Percentiles rank a stretch among this genome's conserved stretches.
Evolutionary conservation across 768 basidiomycete genomes (phyloP).

Genomic region (Leccinum fibrillosum): DNA sequence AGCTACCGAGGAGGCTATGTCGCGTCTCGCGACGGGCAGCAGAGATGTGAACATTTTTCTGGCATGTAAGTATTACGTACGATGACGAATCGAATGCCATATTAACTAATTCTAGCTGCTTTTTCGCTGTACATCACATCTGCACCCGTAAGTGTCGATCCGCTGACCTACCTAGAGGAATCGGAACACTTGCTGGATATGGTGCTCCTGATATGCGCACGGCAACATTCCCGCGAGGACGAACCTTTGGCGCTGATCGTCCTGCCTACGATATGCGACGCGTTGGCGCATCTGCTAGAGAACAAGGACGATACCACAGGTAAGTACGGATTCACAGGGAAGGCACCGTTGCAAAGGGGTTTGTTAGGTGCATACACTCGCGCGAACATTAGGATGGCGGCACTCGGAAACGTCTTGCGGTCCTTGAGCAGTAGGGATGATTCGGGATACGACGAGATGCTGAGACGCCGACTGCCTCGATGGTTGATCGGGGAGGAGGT

Average conservation of each 20-base stretch:
- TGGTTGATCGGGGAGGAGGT: slow-evolving; percentile 10
- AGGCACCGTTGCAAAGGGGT: not conserved
- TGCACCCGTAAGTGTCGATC: slow-evolving; percentile 24
- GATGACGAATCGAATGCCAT: not conserved
- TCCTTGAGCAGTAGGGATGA: slow-evolving; percentile 21
- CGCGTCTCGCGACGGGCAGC: too few relatives aligned
- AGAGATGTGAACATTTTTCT: too few relatives aligned
- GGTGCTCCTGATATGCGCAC: slow-evolving; percentile 46
- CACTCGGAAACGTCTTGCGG: slow-evolving; percentile 40
- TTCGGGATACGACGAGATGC: slow-evolving; percentile 19
- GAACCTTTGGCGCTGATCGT: slow-evolving; percentile 50
- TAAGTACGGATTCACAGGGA: slow-evolving; percentile 17
- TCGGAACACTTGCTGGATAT: slow-evolving; percentile 47
- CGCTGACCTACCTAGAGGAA: slow-evolving; percentile 43
- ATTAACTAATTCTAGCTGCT: slow-evolving; percentile 31
- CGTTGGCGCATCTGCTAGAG: slow-evolving; percentile 39
- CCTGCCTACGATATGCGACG: slow-evolving; percentile 48
- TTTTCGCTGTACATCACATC: slow-evolving; percentile 44
- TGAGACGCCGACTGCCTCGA: not conserved
- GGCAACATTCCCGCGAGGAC: slow-evolving; percentile 42
- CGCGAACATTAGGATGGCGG: slow-evolving; percentile 45
- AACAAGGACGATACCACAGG: slow-evolving; percentile 21
- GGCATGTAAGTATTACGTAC: too few relatives aligned
- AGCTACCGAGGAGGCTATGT: slow-evolving; percentile 24
- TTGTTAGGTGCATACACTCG: slow-evolving; percentile 9